Evolutionary conservation across 441 rosid genomes (phyloP), one percentile per base, ranked within the genome.

Genomic region (Omphalea diandra): DNA sequence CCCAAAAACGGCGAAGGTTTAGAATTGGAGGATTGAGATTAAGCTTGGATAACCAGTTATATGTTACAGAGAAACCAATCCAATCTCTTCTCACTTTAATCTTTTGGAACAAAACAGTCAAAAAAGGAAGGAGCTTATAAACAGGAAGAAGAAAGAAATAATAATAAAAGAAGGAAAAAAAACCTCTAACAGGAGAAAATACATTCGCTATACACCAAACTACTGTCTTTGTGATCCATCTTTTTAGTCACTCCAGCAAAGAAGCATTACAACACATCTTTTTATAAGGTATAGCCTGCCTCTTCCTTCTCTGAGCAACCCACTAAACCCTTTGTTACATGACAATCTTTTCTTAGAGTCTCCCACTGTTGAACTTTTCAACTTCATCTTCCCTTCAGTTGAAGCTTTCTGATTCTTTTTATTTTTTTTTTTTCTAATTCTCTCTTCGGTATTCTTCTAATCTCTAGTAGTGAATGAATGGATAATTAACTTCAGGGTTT

Each of bases 241-340:
- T n/a, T 38, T 32, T 77, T 69, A 86, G 36, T 90, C 83, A 63
- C 84, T 87, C 69, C 86, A 84, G 71, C 90, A 85, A 49, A 88
- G 78, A 81, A 90, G 93, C 87, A 85, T 85, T 67, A 85, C 68
- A 59, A 90, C 77, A 73, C 91, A 90, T 76, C 88, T 85, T 56
- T 81, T 84, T 33, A 88, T 84, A 55, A 90, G 84, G 66, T 86
- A 90, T 38, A 90, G 79, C 76, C 77, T 82, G 76, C 96, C 86
- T 82, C 81, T 88, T 75, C 84, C 85, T 81, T 88, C 83, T 73
- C 82, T 85, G 38, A 83, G 65, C 54, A 79, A 80, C 67, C 83
- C 73, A 69, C 85, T 84, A 57, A 76, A 63, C 68, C 84, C 78
- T 80, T 82, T 76, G 79, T 72, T 26, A 54, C 64, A 74, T 8